Base-by-base conservation (phyloP, 2,329 filamentous ascomycete species). In the Epichloe glyceriae region DNA sequence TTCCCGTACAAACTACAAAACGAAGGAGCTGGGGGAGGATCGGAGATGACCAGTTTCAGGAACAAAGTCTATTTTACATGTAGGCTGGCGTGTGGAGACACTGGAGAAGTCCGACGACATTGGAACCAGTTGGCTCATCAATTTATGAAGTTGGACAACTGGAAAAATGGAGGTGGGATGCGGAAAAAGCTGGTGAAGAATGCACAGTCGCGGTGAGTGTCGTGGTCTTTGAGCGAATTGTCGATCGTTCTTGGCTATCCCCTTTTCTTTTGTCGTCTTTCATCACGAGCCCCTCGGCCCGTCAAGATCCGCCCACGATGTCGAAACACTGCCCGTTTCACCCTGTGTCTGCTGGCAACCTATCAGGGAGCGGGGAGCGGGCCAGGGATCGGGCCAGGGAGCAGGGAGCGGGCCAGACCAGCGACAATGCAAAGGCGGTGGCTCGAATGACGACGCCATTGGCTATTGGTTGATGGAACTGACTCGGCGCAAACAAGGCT, bases 311-410 rank as follows among this genome's bases (percentile, higher is more conserved):
- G 48, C 47, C 42, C 48, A 33, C 52, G 40, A 37, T 22, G 54
- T 51, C 58, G 59, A 61, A 60, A 61, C 59, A 53, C 53, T 50
- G 55, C 54, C 51, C 50, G 59, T 61, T 61, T 61, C 59, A 60
- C 47, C 52, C 50, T 55, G 50, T 44, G 53, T 51, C 40, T 48
- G 47, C 46, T 49, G 40, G 46, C 42, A 49, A 45, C 55, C 58
- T 52, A 57, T 58, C 54, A 53, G 35, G 37, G 26, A 22, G 22
- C 22, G 5, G 4, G 22, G 4, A 5, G 20, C 4, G 20, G 20
- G 20, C 20, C 20, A 22, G 20, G n/a, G n/a, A n/a, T n/a, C n/a
- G n/a, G n/a, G 5, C 22, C 22, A 26, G 22, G 7, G 26, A 10
- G 6, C 1, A 2, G 26, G 3, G 11, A 15, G n/a, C n/a, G 22